Percentiles rank a stretch among this genome's conserved stretches.
Conservation (phyloP, 2,329 filamentous ascomycete genomes). For the Cytospora leucostoma region DNA sequence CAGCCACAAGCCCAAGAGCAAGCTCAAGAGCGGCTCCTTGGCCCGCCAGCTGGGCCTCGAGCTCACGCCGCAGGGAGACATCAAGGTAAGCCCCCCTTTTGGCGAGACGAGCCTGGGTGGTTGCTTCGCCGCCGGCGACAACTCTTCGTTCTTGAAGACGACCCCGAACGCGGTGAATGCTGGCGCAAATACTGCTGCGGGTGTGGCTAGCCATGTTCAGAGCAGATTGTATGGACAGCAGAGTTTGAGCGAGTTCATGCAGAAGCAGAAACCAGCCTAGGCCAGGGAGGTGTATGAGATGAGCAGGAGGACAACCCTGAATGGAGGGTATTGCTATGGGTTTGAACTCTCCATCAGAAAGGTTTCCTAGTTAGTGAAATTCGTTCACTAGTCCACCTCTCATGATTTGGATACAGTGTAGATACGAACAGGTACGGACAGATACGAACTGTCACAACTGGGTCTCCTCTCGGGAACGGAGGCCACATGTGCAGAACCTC, state of each 20-base stretch:
- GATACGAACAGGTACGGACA: too few species aligned
- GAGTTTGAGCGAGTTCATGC: conserved; percentile 2
- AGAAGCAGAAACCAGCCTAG: not conserved
- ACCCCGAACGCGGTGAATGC: not conserved
- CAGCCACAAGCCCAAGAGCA: conserved; percentile 12
- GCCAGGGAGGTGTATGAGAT: too few species aligned
- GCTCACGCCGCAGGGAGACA: not conserved
- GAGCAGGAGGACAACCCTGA: too few species aligned
- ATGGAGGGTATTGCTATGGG: too few species aligned
- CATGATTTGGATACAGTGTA: too few species aligned
- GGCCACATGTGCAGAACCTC: too few species aligned
- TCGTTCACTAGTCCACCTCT: too few species aligned
- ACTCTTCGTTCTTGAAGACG: not conserved
- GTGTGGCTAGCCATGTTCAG: conserved; percentile 1
- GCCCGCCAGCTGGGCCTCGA: conserved; percentile 11
- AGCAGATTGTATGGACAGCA: conserved; percentile 1
- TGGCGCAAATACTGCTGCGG: conserved; percentile 2
- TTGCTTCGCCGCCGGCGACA: conserved; percentile 13
- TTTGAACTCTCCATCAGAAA: too few species aligned
- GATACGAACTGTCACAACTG: too few species aligned
- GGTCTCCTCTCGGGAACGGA: too few species aligned
- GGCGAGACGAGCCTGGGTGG: conserved; percentile 2
- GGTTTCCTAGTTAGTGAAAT: too few species aligned
- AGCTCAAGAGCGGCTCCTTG: conserved; percentile 3
- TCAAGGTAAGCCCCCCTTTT: conserved; percentile 5